Base-by-base conservation (phyloP, 495 filamentous ascomycete species). In the Penicillium subrubescens region DNA sequence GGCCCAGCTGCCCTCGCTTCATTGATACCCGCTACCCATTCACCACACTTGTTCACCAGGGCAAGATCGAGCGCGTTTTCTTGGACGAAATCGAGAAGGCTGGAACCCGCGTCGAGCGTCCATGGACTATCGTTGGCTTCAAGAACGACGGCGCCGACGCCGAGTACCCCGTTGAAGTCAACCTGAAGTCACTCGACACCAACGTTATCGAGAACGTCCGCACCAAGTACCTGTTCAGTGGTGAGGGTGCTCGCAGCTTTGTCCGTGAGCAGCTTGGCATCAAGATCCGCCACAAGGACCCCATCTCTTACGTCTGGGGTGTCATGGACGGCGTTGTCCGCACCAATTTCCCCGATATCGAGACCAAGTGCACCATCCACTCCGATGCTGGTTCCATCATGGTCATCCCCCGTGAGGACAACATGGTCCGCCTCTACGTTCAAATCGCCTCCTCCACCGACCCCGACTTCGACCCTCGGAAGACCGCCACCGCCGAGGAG, bases 361-460 rank as follows among this genome's bases (percentile, higher is more conserved):
- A 81, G 92, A 94, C 93, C 83, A 97, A 97, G 86, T 96, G 92
- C 77, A 97, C 92, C 0, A 88, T 89, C 62, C 84, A 87, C 70
- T 86, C 84, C 6, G 78, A 86, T 61, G 76, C 77, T 25, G 90
- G 90, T 23, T 89, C 86, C n/a, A 83, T 93, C 66, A 91, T 93
- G 86, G 81, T 91, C 23, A 90, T 93, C 54, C 90, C 90, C 8
- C 84, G 90, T 60, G 90, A 92, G 65, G 88, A 96, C 90, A 88
- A 89, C 74, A 82, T 90, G 70, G 89, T 92, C 46, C 87, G 90
- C 19, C 76, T 94, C 7, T 94, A 93, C 69, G 90, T 92, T 43
- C 90, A 92, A 72, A 86, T 93, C 44, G 81, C 86, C 19, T 87
- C 86, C 14, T 88, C 86, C 8, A 84, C 79, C 43, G 87, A 89